phyloP scores from a whole-genome alignment of 352 stramenopile genomes.

The Globisporangium viniferum region DNA sequence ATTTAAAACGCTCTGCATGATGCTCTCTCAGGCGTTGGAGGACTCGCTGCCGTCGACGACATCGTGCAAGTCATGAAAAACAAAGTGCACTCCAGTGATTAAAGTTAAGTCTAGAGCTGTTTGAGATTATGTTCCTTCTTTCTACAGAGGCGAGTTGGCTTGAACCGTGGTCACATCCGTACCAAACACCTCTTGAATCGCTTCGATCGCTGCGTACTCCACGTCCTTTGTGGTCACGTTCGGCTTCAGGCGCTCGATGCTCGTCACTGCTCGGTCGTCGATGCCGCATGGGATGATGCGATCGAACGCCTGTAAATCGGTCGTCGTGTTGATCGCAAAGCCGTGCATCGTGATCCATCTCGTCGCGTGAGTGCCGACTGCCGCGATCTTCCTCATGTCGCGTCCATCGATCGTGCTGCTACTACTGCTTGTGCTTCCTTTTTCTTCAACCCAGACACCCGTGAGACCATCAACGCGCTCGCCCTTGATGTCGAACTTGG shows the following conservation, averaged over 20 bases:
- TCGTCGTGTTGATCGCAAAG: conserved; percentile 96
- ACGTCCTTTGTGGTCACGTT: conserved; percentile 54
- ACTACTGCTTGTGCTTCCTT: conserved; percentile 30
- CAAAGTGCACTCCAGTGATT: conserved; percentile 16
- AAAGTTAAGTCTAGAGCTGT: conserved; percentile 1
- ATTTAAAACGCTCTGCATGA: conserved; percentile 1
- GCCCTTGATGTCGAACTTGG: conserved; percentile 83
- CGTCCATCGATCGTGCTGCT: conserved; percentile 23
- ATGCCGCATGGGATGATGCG: conserved; percentile 98
- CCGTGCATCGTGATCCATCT: conserved; percentile 99
- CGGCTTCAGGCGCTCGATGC: conserved; percentile 56
- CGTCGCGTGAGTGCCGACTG: conserved; percentile 93
- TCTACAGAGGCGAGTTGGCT: conserved; percentile 33
- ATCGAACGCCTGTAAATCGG: conserved; percentile 92
- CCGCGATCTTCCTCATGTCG: conserved; percentile 94
- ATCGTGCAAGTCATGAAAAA: conserved; percentile 39
- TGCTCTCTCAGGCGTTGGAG: conserved; percentile 45
- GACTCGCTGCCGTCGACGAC: conserved; percentile 59
- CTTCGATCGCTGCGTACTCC: conserved; percentile 60
- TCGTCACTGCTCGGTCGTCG: conserved; percentile 84
- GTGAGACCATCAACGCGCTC: conserved; percentile 90
- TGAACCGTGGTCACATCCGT: conserved; percentile 54
- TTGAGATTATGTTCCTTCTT: neutral
- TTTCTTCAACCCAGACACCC: conserved; percentile 95
- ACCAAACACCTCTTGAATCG: conserved; percentile 68